Evolutionary conservation across 805 yeast genomes (phyloP).

Genomic region (Wickerhamomyces ciferrii): DNA sequence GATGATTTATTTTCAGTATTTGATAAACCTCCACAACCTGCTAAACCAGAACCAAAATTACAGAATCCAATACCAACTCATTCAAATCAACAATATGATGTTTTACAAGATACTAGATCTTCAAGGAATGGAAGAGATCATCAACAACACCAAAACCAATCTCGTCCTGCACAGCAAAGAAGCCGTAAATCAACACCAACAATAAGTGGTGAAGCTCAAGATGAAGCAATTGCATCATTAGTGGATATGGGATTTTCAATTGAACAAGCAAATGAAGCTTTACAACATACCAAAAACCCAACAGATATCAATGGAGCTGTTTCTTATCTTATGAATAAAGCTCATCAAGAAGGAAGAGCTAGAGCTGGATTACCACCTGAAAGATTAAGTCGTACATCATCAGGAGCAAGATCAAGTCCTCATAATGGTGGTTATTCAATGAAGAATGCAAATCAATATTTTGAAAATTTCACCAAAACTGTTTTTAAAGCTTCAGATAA

Average conservation of each 20-base stretch:
- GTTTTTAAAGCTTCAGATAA: constrained; percentile 19
- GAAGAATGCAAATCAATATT: constrained; percentile 13
- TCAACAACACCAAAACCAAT: not conserved
- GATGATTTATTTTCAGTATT: constrained; percentile 28
- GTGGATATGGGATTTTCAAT: constrained; percentile 76
- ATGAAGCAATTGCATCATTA: constrained; percentile 57
- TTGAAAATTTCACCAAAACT: constrained; percentile 14
- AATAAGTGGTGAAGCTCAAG: constrained; percentile 24
- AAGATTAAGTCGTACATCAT: constrained; percentile 2
- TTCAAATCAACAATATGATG: not conserved
- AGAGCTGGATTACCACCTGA: constrained; percentile 17
- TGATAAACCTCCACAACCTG: constrained; percentile 14
- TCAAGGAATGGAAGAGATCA: not conserved
- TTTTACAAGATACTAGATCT: not conserved
- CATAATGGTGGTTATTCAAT: not conserved
- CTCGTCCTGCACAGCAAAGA: not conserved
- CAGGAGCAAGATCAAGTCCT: constrained; percentile 9
- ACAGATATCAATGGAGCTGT: constrained; percentile 61
- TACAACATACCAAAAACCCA: constrained; percentile 45
- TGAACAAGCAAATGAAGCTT: constrained; percentile 55
- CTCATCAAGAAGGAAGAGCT: constrained; percentile 37
- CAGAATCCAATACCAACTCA: constrained; percentile 3
- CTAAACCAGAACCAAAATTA: constrained; percentile 3
- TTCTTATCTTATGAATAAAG: constrained; percentile 55
- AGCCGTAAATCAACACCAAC: constrained; percentile 3